Conservation (phyloP, 495 filamentous ascomycete species). For the Hypoxylon cercidicola region DNA sequence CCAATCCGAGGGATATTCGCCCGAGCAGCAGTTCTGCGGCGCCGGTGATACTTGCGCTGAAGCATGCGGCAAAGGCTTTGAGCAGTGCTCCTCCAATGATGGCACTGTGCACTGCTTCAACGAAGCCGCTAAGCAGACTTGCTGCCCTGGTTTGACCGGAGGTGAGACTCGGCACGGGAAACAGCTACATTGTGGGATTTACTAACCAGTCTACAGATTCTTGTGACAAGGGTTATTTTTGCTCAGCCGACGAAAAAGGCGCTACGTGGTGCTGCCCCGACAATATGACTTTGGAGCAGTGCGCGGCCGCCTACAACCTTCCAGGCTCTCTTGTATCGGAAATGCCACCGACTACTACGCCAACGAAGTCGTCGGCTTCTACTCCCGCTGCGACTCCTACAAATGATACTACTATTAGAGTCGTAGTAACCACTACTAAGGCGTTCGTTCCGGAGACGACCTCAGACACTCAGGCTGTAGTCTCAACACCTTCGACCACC, state of each 20-base stretch:
- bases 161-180: slow-evolving; percentile 45
- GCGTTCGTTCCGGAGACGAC: slow-evolving; percentile 8
- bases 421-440: slow-evolving; percentile 19
- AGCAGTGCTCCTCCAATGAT: slow-evolving; percentile 53
- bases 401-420: slow-evolving; percentile 31
- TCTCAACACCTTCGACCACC: not conserved
- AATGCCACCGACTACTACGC: slow-evolving; percentile 38
- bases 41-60: slow-evolving; percentile 56
- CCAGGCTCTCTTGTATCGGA: slow-evolving; percentile 52
- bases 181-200: not conserved
- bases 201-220: slow-evolving; percentile 51
- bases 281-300: slow-evolving; percentile 52
- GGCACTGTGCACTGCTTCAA: slow-evolving; percentile 58
- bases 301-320: slow-evolving; percentile 54
- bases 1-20: slow-evolving; percentile 53
- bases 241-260: slow-evolving; percentile 50
- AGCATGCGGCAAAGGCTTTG: slow-evolving; percentile 58
- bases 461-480: not conserved
- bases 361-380: slow-evolving; percentile 34
- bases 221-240: slow-evolving; percentile 61
- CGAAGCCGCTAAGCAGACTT: slow-evolving; percentile 51
- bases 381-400: slow-evolving; percentile 33
- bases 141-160: slow-evolving; percentile 56
- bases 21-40: slow-evolving; percentile 52
- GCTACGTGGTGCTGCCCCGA: slow-evolving; percentile 61